A percentile compares a stretch with the other conserved stretches of the same genome.
Conservation (phyloP, 1,139 yeast species). For the Pichia sp. region DNA sequence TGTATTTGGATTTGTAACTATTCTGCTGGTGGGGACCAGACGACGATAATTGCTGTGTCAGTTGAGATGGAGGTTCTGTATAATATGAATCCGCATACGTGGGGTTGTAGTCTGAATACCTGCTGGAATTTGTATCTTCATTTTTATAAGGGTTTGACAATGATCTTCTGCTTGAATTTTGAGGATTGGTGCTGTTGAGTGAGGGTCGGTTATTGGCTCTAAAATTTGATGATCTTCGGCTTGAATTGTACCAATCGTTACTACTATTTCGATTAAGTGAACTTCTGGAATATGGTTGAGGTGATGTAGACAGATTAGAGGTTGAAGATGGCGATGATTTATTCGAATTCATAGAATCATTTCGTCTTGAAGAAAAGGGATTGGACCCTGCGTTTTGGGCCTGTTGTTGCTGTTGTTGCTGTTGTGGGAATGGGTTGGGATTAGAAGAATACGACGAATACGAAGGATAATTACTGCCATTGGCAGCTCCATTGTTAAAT, state of each 20-base stretch:
- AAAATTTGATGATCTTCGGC: too few species aligned
- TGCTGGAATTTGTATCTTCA: neutral
- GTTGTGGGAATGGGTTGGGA: conserved; percentile 18
- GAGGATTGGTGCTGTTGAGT: neutral
- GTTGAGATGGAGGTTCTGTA: neutral
- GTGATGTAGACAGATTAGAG: neutral
- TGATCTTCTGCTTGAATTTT: conserved; percentile 2
- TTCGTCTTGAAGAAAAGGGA: conserved; percentile 22
- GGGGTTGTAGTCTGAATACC: conserved; percentile 6
- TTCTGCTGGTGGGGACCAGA: too few species aligned
- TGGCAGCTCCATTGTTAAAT: conserved; percentile 3
- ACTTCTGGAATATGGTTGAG: neutral
- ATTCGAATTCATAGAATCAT: conserved; percentile 3
- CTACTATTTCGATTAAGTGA: neutral
- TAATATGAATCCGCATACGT: conserved; percentile 2
- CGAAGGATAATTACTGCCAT: conserved; percentile 9
- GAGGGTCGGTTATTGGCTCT: conserved; percentile 6
- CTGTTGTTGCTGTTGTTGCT: conserved; percentile 2
- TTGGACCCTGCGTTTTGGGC: conserved; percentile 9
- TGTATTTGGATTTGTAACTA: too few species aligned
- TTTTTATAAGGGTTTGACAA: conserved; percentile 2
- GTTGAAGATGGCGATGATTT: neutral
- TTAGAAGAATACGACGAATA: conserved; percentile 11
- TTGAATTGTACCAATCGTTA: too few species aligned
- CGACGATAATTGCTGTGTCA: too few species aligned